A percentile compares a stretch with the other conserved stretches of the same genome.
These are phyloP conservation scores for Aspergillus thermomutatus DNA, from an alignment of 2,329 filamentous ascomycete species.

Conservation along the genomic window DNA sequence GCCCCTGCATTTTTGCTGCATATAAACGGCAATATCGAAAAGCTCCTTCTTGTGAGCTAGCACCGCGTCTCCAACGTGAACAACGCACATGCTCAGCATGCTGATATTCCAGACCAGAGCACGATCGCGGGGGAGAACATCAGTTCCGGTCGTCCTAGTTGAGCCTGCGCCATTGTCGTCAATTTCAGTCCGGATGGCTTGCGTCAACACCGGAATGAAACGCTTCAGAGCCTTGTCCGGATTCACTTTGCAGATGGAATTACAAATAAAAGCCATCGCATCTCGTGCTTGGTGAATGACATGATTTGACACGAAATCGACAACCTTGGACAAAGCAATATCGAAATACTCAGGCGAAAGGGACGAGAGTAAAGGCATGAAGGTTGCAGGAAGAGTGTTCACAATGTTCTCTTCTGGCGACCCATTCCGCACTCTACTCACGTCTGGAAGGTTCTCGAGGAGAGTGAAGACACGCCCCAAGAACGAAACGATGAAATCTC, in stretches of 20 bases:
- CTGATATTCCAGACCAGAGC: conserved; percentile 96
- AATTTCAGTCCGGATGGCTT: conserved; percentile 93
- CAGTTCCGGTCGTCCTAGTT: conserved; percentile 86
- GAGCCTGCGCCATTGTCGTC: conserved; percentile 95
- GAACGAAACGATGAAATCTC: conserved; percentile 87
- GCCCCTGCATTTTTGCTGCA: conserved; percentile 93
- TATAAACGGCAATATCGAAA: conserved; percentile 86
- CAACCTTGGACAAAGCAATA: conserved; percentile 84
- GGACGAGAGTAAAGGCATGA: conserved; percentile 85
- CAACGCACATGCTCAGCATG: conserved; percentile 96
- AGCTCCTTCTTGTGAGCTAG: conserved; percentile 85
- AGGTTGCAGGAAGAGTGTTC: conserved; percentile 86
- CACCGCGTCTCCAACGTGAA: conserved; percentile 89
- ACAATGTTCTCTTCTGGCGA: conserved; percentile 97
- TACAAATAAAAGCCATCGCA: conserved; percentile 98
- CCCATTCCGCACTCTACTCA: conserved; percentile 79
- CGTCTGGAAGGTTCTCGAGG: conserved; percentile 90
- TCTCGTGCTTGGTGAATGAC: conserved; percentile 96
- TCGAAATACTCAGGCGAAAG: conserved; percentile 93
- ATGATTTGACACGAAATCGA: conserved; percentile 85
- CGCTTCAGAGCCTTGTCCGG: conserved; percentile 89
- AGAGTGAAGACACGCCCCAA: conserved; percentile 93
- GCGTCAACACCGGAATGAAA: conserved; percentile 83
- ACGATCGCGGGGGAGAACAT: conserved; percentile 87
- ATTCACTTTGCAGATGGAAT: conserved; percentile 91